These are phyloP conservation scores for Pichia sp. DNA, from an alignment of 1,139 yeast species.

Conservation along the genomic window DNA sequence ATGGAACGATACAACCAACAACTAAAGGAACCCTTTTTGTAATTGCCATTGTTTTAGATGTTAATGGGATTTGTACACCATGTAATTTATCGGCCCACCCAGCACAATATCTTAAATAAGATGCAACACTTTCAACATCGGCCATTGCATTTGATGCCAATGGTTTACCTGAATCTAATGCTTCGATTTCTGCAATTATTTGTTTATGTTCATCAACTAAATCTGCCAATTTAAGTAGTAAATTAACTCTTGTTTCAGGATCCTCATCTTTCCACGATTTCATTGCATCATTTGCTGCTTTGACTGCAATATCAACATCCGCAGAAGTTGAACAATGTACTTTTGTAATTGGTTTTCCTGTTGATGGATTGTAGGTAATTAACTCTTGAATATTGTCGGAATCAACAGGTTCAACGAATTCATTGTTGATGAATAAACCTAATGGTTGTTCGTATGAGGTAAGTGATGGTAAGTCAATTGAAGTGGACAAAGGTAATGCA, in stretches of 20 bases:
- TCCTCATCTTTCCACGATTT: constrained; percentile 44
- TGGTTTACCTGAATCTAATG: constrained; percentile 59
- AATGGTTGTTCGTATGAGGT: constrained; percentile 38
- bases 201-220: constrained; percentile 44
- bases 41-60: constrained; percentile 62
- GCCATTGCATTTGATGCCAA: constrained; percentile 43
- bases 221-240: constrained; percentile 46
- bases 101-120: constrained; percentile 64
- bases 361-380: constrained; percentile 46
- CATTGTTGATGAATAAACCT: constrained; percentile 53
- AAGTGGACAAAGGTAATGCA: constrained; percentile 6
- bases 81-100: constrained; percentile 75
- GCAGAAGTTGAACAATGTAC: constrained; percentile 46
- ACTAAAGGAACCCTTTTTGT: constrained; percentile 76
- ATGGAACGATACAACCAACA: constrained; percentile 66
- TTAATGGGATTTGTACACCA: constrained; percentile 67
- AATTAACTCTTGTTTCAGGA: constrained; percentile 39
- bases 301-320: constrained; percentile 75
- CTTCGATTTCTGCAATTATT: constrained; percentile 48
- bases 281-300: constrained; percentile 66
- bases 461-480: constrained; percentile 27
- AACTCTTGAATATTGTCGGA: constrained; percentile 34
- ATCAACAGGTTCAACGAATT: constrained; percentile 37
- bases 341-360: constrained; percentile 44
- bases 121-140: constrained; percentile 58